These are phyloP conservation scores for Fusarium begoniae DNA, from an alignment of 2,329 filamentous ascomycete genomes.

Conservation along the genomic window DNA sequence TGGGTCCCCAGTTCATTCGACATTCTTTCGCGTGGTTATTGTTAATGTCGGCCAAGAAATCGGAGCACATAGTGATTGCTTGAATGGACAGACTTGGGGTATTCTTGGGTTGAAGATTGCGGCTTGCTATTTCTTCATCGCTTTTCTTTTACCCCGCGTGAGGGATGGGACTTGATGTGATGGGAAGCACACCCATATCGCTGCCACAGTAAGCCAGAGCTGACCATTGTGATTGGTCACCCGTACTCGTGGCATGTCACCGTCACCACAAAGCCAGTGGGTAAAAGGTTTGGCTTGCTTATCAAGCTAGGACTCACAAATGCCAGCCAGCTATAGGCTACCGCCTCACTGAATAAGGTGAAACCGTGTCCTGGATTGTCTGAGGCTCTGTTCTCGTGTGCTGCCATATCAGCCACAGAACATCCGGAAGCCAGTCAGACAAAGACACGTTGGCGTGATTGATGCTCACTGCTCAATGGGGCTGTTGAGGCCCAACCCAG, in stretches of 20 bases:
- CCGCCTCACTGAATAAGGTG: rapidly evolving
- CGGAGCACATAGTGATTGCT: not conserved
- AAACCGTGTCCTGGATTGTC: too few species aligned
- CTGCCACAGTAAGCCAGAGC: too few species aligned
- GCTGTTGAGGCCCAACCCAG: not conserved
- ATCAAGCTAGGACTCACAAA: too few species aligned
- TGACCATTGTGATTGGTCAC: too few species aligned
- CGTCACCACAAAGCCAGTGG: too few species aligned
- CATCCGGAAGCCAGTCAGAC: not conserved
- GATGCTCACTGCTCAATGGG: not conserved
- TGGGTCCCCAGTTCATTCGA: not conserved
- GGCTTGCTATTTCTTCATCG: not conserved
- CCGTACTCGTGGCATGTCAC: too few species aligned
- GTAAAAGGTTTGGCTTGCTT: too few species aligned
- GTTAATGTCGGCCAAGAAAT: not conserved
- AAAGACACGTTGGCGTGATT: not conserved
- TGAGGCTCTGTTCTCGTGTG: too few species aligned
- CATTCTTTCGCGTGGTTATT: not conserved
- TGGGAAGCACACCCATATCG: too few species aligned
- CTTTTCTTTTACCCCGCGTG: not conserved
- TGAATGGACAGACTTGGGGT: not conserved
- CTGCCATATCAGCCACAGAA: not conserved
- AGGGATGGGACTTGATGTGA: not conserved
- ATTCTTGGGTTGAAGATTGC: rapidly evolving
- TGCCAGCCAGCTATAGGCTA: too few species aligned